These are phyloP conservation scores for Thozetella sp. DNA, from an alignment of 495 filamentous ascomycete genomes.

Conservation along the genomic window DNA sequence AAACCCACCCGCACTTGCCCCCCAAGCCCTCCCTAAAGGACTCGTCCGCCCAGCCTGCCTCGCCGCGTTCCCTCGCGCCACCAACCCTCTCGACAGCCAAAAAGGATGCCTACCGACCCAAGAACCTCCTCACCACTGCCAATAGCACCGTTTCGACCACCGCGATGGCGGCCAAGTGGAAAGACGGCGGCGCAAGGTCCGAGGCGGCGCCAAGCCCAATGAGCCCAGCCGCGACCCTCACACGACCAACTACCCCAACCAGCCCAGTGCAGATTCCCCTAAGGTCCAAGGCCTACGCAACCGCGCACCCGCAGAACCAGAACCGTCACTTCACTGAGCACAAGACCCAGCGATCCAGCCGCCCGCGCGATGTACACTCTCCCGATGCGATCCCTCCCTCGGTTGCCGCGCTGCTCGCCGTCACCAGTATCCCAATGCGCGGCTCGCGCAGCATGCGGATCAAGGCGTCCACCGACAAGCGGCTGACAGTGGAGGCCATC, in stretches of 20 bases:
- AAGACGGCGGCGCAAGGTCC: conserved; percentile 19
- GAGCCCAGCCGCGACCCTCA: conserved; percentile 23
- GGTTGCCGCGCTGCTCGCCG: conserved; percentile 59
- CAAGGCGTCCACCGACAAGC: conserved; percentile 22
- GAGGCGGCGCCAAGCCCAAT: conserved; percentile 24
- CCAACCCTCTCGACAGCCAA: background rate
- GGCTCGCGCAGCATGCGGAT: conserved; percentile 20
- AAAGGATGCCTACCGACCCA: background rate
- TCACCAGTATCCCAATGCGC: conserved; percentile 58
- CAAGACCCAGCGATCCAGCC: conserved; percentile 12
- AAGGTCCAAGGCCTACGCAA: conserved; percentile 31
- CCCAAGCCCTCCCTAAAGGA: conserved; percentile 6
- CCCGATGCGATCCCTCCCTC: conserved; percentile 57
- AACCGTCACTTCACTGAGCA: conserved; percentile 18
- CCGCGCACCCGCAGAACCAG: conserved; percentile 24
- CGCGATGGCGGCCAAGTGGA: conserved; percentile 28
- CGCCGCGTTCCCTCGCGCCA: background rate
- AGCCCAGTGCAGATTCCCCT: conserved; percentile 48
- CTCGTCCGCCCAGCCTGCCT: background rate
- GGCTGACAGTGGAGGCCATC: conserved; percentile 52
- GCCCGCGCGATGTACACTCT: conserved; percentile 38
- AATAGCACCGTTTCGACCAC: conserved; percentile 13
- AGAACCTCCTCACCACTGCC: background rate
- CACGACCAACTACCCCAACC: conserved; percentile 36
- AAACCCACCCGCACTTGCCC: conserved; percentile 5